Base-by-base conservation (phyloP, 1,139 yeast species). In the Geotrichum restrictum region DNA sequence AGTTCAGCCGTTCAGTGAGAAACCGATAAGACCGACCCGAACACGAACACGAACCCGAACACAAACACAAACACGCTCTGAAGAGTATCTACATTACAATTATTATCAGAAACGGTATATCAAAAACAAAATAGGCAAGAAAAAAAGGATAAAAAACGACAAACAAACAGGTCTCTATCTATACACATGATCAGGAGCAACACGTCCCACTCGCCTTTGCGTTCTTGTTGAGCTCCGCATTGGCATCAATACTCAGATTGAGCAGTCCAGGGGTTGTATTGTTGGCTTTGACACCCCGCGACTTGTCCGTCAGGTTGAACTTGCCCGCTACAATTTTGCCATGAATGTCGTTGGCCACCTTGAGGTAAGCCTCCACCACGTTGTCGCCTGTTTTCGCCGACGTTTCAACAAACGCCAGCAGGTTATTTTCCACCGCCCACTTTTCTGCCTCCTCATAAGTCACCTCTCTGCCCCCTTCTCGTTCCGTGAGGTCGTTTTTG, bases 361-460 rank as follows among this genome's bases (percentile, higher is more conserved):
- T 89, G 56, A 85, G 75, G 65, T 88, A 89, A 0, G 95, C 95
- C 64, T 88, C 95, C 60, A 85, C 88, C 32, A 89, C 96, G 62
- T 88, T 85, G 53, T 89, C 84, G 62, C 88, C 88, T 58, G 88
- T 82, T 78, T 88, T 84, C 36, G 97, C 97, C 59, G 93, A 83
- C 1, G 97, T 88, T 69, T 89, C 97, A 65, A 88, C 88, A 68
- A 89, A 89, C 24, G 94, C 88, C n/a, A 83, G 89, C 62, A 85
- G 77, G 1, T 91, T 91, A 83, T 95, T 85, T 54, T 81, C 83
- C 59, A 82, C 82, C 44, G 95, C 88, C 56, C 89, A 86, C 59
- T 80, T 78, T 53, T 83, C 80, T 34, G 96, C 96, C 64, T 88
- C 96, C 58, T 84, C 93, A 49, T 82, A 82, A 55, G 84, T 74